A percentile compares a stretch with the other conserved stretches of the same genome.
These are phyloP conservation scores for Pharus latifolius DNA, from an alignment of 176 grass and related monocot genomes.

Conservation along the genomic window DNA sequence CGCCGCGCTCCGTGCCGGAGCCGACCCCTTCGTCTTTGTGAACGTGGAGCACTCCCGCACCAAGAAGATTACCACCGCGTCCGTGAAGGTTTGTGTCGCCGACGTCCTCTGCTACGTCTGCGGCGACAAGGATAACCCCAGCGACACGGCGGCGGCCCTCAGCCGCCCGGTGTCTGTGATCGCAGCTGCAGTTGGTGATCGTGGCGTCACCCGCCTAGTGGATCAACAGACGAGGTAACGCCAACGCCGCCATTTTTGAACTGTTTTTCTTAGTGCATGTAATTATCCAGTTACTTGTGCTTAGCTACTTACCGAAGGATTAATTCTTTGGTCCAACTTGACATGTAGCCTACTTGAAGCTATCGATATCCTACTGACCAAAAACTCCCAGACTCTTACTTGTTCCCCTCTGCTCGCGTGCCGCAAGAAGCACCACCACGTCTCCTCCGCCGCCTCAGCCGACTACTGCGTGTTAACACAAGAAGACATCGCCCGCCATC, in stretches of 20 bases:
- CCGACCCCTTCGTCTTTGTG: conserved; percentile 40
- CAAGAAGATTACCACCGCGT: conserved; percentile 1
- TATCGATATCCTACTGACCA: conserved; percentile 46
- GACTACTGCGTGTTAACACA: conserved; percentile 59
- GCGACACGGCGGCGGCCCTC: conserved; percentile 31
- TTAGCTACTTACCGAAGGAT: not conserved
- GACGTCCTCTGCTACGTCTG: conserved; percentile 72
- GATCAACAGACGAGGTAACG: conserved; percentile 44
- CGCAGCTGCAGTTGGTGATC: conserved; percentile 3
- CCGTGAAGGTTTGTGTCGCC: conserved; percentile 38
- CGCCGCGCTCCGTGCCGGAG: conserved; percentile 18
- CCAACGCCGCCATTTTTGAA: not conserved
- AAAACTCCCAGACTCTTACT: conserved; percentile 37
- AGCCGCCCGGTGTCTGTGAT: conserved; percentile 26
- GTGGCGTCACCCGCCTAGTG: conserved; percentile 29
- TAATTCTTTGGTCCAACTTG: not conserved
- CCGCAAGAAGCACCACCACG: conserved; percentile 19
- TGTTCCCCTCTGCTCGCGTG: conserved; percentile 23
- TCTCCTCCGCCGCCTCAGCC: not conserved
- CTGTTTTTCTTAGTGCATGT: not conserved
- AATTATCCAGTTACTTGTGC: too few relatives aligned
- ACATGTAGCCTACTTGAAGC: conserved; percentile 70
- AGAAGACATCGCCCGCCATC: conserved; percentile 74
- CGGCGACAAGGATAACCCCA: conserved; percentile 30
- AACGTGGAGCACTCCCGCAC: not conserved